These are phyloP conservation scores for Canariomyces notabilis DNA, from an alignment of 2,329 filamentous ascomycete species.

Conservation along the genomic window DNA sequence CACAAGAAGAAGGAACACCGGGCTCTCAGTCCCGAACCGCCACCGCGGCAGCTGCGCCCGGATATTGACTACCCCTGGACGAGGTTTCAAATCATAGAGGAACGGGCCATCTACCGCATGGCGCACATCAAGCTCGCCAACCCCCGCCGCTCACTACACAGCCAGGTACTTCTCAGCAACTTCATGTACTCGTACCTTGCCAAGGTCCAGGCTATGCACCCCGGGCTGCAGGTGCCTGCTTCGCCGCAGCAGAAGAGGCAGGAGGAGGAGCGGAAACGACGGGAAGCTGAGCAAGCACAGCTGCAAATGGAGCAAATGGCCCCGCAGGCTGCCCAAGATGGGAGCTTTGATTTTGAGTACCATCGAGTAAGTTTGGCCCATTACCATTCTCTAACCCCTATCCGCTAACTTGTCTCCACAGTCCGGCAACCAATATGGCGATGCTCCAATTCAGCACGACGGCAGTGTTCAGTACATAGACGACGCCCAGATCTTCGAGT, in stretches of 20 bases:
- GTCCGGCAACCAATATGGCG: conserved; percentile 30
- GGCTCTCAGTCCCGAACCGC: conserved; percentile 73
- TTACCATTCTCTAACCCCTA: conserved; percentile 5
- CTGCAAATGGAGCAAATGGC: conserved; percentile 38
- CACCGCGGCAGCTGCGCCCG: conserved; percentile 66
- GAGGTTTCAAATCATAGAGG: conserved; percentile 88
- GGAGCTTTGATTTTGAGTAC: conserved; percentile 34
- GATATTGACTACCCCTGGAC: conserved; percentile 97
- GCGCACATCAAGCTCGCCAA: conserved; percentile 99
- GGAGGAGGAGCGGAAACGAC: conserved; percentile 43
- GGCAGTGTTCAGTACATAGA: conserved; percentile 30
- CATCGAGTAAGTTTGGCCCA: conserved; percentile 28
- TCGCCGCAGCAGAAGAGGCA: conserved; percentile 54
- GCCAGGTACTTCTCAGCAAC: conserved; percentile 93
- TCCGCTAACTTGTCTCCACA: too few species aligned
- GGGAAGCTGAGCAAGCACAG: conserved; percentile 38
- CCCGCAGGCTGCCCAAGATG: conserved; percentile 26
- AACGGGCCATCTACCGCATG: conserved; percentile 96
- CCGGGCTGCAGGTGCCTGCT: conserved; percentile 84
- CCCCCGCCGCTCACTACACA: conserved; percentile 82
- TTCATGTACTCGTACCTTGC: conserved; percentile 99
- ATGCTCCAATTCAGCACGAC: conserved; percentile 22
- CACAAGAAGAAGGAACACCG: conserved; percentile 72
- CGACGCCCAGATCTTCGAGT: conserved; percentile 33
- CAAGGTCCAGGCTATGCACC: conserved; percentile 98